Percentiles rank a stretch among this genome's conserved stretches.
Conservation (phyloP, 2,329 filamentous ascomycete species). For the Thelonectria rubi region DNA sequence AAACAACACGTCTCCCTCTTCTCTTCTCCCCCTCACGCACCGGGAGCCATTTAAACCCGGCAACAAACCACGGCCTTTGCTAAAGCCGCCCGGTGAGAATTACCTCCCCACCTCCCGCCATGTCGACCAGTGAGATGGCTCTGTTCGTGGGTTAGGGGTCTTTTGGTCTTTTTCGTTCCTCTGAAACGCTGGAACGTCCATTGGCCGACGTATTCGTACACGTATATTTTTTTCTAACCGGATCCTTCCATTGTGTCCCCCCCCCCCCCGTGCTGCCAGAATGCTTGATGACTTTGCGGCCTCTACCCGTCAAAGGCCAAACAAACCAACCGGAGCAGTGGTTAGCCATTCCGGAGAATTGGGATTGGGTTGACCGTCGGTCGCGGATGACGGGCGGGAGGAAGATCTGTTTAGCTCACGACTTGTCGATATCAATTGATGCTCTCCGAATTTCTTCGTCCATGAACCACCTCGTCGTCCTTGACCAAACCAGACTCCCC, state of each 20-base stretch:
- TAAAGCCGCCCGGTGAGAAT: slow-evolving; percentile 15
- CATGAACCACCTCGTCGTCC: neutral
- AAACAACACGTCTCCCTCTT: no score
- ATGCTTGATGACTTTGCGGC: neutral
- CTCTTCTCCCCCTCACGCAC: no score
- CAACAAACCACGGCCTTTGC: neutral
- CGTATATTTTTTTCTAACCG: slow-evolving; percentile 11
- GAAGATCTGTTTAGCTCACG: neutral
- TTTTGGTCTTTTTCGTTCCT: neutral
- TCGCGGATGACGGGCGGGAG: no score
- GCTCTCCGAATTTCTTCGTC: no score
- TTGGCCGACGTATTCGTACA: slow-evolving; percentile 23
- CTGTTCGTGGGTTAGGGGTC: slow-evolving; percentile 34
- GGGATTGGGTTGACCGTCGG: slow-evolving; percentile 1
- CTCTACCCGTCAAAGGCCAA: no score
- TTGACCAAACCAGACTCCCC: neutral
- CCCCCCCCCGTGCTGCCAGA: neutral
- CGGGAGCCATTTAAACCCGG: no score
- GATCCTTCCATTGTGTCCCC: no score
- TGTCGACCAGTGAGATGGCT: slow-evolving; percentile 1
- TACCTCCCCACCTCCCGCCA: neutral
- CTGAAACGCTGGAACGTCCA: slow-evolving; percentile 12
- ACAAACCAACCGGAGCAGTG: slow-evolving; percentile 1
- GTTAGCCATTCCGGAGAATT: slow-evolving; percentile 19
- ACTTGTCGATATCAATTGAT: no score